Conservation (phyloP, 2,329 filamentous ascomycete genomes). For the Raffaelea deltoideospora region DNA sequence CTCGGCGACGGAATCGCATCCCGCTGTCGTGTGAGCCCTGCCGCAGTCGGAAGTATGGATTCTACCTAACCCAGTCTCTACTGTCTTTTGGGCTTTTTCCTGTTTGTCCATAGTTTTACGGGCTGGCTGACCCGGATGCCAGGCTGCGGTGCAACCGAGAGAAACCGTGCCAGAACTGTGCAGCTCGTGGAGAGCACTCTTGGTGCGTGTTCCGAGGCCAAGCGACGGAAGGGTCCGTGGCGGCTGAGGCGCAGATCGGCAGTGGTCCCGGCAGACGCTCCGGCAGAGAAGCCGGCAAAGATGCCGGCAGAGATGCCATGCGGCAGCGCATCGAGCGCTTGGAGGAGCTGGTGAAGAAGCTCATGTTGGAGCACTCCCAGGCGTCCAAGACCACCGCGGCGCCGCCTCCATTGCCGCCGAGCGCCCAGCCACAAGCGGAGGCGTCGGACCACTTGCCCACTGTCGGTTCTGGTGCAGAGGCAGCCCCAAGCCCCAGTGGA, state of each 20-base stretch:
- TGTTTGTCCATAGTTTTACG: neutral
- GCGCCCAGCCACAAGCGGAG: neutral
- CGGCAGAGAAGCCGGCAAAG: too few relatives aligned
- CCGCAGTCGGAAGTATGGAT: neutral
- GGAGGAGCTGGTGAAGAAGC: slow-evolving; percentile 1
- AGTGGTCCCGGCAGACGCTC: too few relatives aligned
- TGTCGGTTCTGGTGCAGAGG: neutral
- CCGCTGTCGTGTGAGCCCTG: slow-evolving; percentile 1
- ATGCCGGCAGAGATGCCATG: neutral
- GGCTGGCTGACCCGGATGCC: neutral
- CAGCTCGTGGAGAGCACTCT: neutral
- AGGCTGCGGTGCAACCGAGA: slow-evolving; percentile 1
- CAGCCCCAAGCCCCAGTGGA: too few relatives aligned
- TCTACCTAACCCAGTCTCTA: neutral
- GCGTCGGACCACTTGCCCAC: neutral
- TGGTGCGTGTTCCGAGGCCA: neutral
- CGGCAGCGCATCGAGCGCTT: slow-evolving; percentile 1
- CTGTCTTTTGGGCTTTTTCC: neutral
- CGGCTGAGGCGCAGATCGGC: neutral
- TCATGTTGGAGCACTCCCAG: neutral
- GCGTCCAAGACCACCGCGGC: too few relatives aligned
- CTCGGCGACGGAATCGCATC: neutral
- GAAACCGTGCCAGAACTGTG: slow-evolving; percentile 1
- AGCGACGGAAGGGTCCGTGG: neutral
- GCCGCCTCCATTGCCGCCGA: too few relatives aligned